Base-by-base conservation (phyloP, 306 rosid species). In the Betula pendula region DNA sequence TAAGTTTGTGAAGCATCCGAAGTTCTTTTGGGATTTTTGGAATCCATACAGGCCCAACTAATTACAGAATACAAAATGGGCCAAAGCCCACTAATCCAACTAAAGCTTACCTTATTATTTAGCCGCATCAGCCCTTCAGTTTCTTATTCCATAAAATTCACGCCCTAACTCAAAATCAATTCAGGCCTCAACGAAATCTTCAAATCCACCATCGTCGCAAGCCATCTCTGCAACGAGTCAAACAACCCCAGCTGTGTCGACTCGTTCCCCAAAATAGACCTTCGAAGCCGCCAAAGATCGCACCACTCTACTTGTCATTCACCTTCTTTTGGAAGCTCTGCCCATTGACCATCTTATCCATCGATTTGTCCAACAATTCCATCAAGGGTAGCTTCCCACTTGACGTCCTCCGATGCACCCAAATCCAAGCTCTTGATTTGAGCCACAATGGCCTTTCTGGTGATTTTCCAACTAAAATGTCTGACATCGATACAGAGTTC, bases 311-410 rank as follows among this genome's bases (percentile, higher is more conserved):
- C 74, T 79, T 91, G 85, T 89, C 97, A 8, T 91, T 91, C 74
- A 81, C 45, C 72, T 89, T 91, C 91, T 91, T 91, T 59, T 89
- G 97, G 97, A 91, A 84, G 80, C 89, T 74, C 20, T 91, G 91
- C 56, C 97, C 97, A 3, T 66, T 86, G 22, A 88, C 45, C 72
- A 79, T 91, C 71, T 1, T 88, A 0, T 69, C 88, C 20, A 88
- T 91, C 70, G 94, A 91, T 77, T 59, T 91, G 31, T 88, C 92
- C 7, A 89, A 91, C 67, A 85, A 75, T 68, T 91, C 89, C 17
- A 20, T 91, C 29, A 88, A 86, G 78, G 91, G 90, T 51, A 45
- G 74, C 53, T 91, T 91, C 43, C 92, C 92, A 3, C 25, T 62
- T 60, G 88, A 88, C 71, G 81, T 89, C 59, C 83, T 91, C n/a